Conservation (phyloP, 2,329 filamentous ascomycete genomes). For the Pyricularia sp. region DNA sequence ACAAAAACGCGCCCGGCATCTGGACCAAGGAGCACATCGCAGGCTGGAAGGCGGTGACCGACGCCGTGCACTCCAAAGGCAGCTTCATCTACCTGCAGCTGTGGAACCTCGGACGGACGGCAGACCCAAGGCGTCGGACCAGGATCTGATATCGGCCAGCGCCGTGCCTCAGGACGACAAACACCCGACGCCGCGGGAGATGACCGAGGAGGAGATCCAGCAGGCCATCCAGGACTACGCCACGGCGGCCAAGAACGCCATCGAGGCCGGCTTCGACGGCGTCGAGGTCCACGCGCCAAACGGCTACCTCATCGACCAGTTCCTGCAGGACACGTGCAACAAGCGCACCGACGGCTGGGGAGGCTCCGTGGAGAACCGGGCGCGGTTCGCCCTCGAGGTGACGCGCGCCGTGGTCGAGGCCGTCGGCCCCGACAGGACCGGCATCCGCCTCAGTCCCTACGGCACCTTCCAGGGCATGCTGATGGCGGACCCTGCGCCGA, state of each 20-base stretch:
- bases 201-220: conserved; percentile 28
- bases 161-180: conserved; percentile 31
- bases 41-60: conserved; percentile 45
- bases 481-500: conserved; percentile 42
- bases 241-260: conserved; percentile 25
- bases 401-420: conserved; percentile 35
- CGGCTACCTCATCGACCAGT: conserved; percentile 37
- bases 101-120: conserved; percentile 29
- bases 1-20: conserved; percentile 42
- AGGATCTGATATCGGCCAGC: conserved; percentile 22
- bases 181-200: conserved; percentile 40
- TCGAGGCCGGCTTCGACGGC: conserved; percentile 35
- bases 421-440: conserved; percentile 33
- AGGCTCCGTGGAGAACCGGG: conserved; percentile 40
- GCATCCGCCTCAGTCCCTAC: conserved; percentile 43
- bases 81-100: conserved; percentile 50
- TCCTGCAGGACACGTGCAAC: conserved; percentile 41
- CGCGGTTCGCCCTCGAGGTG: conserved; percentile 37
- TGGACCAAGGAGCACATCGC: conserved; percentile 38
- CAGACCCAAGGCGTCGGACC: conserved; percentile 20
- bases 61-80: conserved; percentile 48
- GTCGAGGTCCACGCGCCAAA: conserved; percentile 28
- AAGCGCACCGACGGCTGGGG: conserved; percentile 41
- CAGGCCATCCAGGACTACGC: conserved; percentile 18
- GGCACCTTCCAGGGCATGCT: conserved; percentile 43